Percentiles rank a stretch among this genome's conserved stretches.
These are phyloP conservation scores for Bacidia gigantensis DNA, from an alignment of 495 filamentous ascomycete genomes.

Conservation along the genomic window DNA sequence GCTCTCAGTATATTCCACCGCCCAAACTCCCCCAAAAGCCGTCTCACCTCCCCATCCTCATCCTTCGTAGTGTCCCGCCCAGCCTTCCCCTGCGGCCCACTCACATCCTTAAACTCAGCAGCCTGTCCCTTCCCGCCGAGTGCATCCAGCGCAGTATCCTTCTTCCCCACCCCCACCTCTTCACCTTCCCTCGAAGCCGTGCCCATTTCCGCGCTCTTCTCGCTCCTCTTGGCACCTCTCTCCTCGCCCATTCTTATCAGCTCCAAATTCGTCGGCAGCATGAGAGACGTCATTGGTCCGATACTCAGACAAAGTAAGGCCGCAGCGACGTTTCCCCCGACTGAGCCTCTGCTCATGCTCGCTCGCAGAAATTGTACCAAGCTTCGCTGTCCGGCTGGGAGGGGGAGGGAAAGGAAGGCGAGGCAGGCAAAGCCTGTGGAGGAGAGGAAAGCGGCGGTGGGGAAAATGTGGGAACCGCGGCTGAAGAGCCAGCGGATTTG, in stretches of 20 bases:
- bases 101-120: slow-evolving; percentile 41
- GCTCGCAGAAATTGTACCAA: background rate
- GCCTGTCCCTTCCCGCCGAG: background rate
- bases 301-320: background rate
- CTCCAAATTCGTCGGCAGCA: background rate
- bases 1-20: background rate
- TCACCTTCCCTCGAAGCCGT: too few relatives aligned
- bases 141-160: background rate
- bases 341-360: background rate
- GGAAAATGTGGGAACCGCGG: background rate
- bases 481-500: slow-evolving; percentile 2
- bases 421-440: background rate
- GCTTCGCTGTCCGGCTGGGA: background rate
- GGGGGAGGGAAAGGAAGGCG: background rate
- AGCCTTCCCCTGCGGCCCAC: slow-evolving; percentile 38
- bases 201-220: background rate
- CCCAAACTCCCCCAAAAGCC: slow-evolving; percentile 22
- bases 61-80: slow-evolving; percentile 31
- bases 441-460: background rate
- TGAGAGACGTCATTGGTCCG: background rate
- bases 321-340: background rate
- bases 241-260: background rate
- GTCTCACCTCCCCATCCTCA: slow-evolving; percentile 28
- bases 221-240: background rate
- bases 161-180: too few relatives aligned